Conservation (phyloP, 345 rosid genomes). For the Eucalyptus sideroxylon region DNA sequence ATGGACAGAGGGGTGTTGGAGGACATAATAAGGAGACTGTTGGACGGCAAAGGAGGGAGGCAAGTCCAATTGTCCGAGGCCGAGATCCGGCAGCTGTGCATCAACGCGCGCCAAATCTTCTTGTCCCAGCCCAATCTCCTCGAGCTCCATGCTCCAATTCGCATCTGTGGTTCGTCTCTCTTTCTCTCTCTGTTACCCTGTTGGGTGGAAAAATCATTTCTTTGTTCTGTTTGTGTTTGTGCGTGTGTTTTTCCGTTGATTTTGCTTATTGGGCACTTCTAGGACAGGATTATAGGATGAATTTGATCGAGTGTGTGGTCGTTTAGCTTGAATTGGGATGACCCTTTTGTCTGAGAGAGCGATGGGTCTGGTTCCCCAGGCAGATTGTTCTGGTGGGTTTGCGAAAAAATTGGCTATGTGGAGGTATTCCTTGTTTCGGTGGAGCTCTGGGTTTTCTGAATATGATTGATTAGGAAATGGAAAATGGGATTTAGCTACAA, state of each 20-base stretch:
- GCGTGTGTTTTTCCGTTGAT: not conserved
- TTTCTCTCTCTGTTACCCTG: not conserved
- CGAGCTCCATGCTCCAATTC: constrained; percentile 75
- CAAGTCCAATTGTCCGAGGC: constrained; percentile 94
- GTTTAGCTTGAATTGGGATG: not conserved
- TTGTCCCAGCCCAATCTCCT: constrained; percentile 83
- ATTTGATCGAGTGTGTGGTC: not conserved
- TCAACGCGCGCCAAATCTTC: constrained; percentile 93
- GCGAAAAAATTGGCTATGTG: not conserved
- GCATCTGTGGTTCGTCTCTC: constrained; percentile 65
- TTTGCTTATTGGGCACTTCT: not conserved
- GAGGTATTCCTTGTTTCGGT: not conserved
- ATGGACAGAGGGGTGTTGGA: constrained; percentile 79
- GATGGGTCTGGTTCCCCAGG: not conserved
- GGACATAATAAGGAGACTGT: constrained; percentile 78
- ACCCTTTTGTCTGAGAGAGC: not conserved
- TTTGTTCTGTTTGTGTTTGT: not conserved
- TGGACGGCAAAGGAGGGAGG: constrained; percentile 91
- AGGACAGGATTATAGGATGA: not conserved
- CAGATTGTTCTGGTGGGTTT: not conserved
- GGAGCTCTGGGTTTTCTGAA: not conserved
- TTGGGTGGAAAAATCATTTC: not conserved
- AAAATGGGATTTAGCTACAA: not conserved
- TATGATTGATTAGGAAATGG: not conserved
- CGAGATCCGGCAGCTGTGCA: constrained; percentile 97